Conservation (phyloP, 139 green algal species). For the Closterium sp. region DNA sequence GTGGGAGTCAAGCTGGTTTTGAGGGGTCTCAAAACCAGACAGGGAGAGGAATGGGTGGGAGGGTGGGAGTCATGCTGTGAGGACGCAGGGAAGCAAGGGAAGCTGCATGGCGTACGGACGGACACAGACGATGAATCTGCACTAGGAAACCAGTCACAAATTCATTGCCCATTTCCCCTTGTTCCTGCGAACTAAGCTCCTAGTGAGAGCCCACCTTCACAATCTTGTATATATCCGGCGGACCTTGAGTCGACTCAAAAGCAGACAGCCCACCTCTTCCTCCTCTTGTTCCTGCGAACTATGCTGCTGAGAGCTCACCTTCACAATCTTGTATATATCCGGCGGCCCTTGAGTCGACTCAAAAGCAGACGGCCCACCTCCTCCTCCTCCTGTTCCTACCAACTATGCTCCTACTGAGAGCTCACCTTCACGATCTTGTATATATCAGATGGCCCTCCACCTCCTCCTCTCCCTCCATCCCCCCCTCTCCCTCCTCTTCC, state of each 20-base stretch:
- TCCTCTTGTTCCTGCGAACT: too few relatives aligned
- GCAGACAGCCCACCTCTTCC: conserved; percentile 99
- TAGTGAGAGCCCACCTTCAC: conserved; percentile 49
- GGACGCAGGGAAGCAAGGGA: not conserved
- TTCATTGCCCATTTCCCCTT: conserved; percentile 88
- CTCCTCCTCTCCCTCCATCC: not conserved
- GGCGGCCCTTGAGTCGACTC: too few relatives aligned
- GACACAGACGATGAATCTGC: not conserved
- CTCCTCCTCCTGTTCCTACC: too few relatives aligned
- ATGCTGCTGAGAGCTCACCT: too few relatives aligned
- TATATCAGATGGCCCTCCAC: conserved; percentile 47
- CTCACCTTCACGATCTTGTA: conserved; percentile 58
- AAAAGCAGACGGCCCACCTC: not conserved
- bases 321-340: too few relatives aligned
- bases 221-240: conserved; percentile 73
- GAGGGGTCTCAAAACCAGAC: too few relatives aligned
- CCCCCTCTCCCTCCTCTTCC: conserved; percentile 85
- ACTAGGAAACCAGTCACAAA: conserved; percentile 57
- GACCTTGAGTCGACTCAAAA: conserved; percentile 77
- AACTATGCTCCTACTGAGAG: too few relatives aligned
- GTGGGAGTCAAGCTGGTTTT: too few relatives aligned
- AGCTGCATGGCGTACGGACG: not conserved
- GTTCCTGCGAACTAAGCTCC: conserved; percentile 94
- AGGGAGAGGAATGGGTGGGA: too few relatives aligned
- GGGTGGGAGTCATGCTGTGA: not conserved